Base-by-base conservation (phyloP, 2,329 filamentous ascomycete genomes). In the Stenocarpella maydis region DNA sequence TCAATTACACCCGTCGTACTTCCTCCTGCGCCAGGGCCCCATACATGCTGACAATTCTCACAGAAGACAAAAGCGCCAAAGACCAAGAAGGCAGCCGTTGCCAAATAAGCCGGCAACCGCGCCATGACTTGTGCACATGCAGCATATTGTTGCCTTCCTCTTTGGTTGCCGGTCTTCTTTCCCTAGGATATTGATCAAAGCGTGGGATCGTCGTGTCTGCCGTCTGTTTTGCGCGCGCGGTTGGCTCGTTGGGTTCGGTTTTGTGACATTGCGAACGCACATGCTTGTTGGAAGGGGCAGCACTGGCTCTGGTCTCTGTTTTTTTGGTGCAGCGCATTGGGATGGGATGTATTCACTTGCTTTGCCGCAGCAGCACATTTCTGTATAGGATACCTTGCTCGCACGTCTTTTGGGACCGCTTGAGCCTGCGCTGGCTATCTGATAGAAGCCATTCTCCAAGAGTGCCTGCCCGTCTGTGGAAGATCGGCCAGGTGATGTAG, bases 21-120 rank as follows among this genome's bases (percentile, higher is more conserved):
- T 17, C 4, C 19, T 17, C 4, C 19, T 7, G 14, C 26, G 55
- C 65, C 65, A 31, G 64, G 58, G 17, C 31, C 26, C 15, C 7
- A 31, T 6, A 24, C 7, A 31, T 6, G 21, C 52, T 65, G 21
- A 52, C 37, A 39, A 2, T 17, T 5, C 28, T 3, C 41, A 15
- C 15, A 76, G 75, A 76, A 78, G 73, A 72, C 76, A 63, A 78
- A 78, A 74, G 72, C 76, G 15, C 71, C 76, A 52, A 78, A 78
- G 74, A 75, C 77, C 71, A 75, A 77, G 73, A 74, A 75, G 64
- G 66, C 76, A 4, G 55, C 71, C 43, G 72, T 73, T 37, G 68
- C 73, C 61, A 75, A 76, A 68, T 75, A 71, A 71, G 54, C 7
- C 10, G 21, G 10, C 28, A 19, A 17, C n/a, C 26, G 50, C 14